Percentiles rank a stretch among this genome's conserved stretches.
These are phyloP conservation scores for maize (Zea mays) DNA, from an alignment of 176 grass and related monocot species.

Conservation along the genomic window Zm-B73-REFERENCE-NAM-5.0 NC_050098.1:68391501-68392000, in stretches of 20 bases:
- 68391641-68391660: slow-evolving; percentile 76
- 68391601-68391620: slow-evolving; percentile 49
- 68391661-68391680: slow-evolving; percentile 65
- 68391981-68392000: slow-evolving; percentile 53
- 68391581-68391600: slow-evolving; percentile 51
- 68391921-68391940: slow-evolving; percentile 48
- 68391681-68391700: slow-evolving; percentile 55
- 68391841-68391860: slow-evolving; percentile 28
- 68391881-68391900: slow-evolving; percentile 52
- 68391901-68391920: slow-evolving; percentile 61
- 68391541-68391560: slow-evolving; percentile 30
- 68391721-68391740: slow-evolving; percentile 66
- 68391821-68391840: not conserved
- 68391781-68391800: too few species aligned
- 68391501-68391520: slow-evolving; percentile 64
- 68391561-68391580: slow-evolving; percentile 61
- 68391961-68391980: slow-evolving; percentile 64
- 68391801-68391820: not conserved
- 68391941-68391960: slow-evolving; percentile 59
- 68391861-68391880: slow-evolving; percentile 49
- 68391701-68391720: slow-evolving; percentile 48
- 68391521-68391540: slow-evolving; percentile 58
- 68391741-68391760: slow-evolving; percentile 43
- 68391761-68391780: slow-evolving; percentile 37
- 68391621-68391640: slow-evolving; percentile 62